Percentiles rank a stretch among this genome's conserved stretches.
phyloP scores from a whole-genome alignment of 106 monocot genomes.

The Agapanthus africanus region DNA sequence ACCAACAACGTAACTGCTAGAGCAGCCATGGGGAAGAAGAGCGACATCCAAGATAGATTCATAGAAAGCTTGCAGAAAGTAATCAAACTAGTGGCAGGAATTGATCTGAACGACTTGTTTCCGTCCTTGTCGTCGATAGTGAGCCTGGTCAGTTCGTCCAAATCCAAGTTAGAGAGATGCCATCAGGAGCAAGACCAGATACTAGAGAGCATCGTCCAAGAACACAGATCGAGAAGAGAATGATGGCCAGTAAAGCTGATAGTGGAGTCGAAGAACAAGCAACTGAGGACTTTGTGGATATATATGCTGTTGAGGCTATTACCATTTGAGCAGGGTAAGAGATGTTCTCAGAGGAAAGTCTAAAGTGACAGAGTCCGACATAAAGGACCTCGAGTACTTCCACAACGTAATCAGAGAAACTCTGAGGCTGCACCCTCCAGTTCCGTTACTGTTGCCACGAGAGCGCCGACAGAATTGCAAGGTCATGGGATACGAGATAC shows the following conservation, averaged over 20 bases:
- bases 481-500: too few species aligned
- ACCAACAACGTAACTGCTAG: constrained; percentile 1
- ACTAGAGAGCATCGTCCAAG: constrained; percentile 3
- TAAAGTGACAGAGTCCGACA: too few species aligned
- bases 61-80: neutral
- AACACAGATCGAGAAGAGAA: neutral
- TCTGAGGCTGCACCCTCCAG: too few species aligned
- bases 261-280: neutral
- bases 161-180: neutral
- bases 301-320: too few species aligned
- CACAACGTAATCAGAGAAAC: too few species aligned
- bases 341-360: too few species aligned
- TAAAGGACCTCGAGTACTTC: too few species aligned
- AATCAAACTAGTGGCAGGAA: neutral
- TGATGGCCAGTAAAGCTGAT: neutral
- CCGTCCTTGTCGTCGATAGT: constrained; percentile 13
- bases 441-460: too few species aligned
- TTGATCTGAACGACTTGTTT: constrained; percentile 20
- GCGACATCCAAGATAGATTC: constrained; percentile 1
- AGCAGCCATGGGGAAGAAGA: constrained; percentile 8
- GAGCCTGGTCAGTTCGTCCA: neutral
- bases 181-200: constrained; percentile 4
- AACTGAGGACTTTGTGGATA: too few species aligned
- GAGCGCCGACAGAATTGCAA: too few species aligned
- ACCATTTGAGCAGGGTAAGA: too few species aligned